Conservation (phyloP, 2,329 filamentous ascomycete species). For the Fusarium sp. region DNA sequence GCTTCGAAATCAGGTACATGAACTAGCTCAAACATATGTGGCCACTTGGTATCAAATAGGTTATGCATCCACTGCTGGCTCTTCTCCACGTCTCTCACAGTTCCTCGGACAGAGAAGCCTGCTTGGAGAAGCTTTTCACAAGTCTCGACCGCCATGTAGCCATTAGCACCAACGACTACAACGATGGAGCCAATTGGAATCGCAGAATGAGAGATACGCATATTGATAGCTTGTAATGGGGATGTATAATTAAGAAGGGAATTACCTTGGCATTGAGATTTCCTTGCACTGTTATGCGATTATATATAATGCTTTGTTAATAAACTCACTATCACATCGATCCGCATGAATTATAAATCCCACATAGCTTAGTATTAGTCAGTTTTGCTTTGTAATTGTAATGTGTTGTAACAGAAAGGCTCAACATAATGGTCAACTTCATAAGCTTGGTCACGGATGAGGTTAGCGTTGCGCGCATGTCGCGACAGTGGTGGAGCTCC, state of each 20-base stretch:
- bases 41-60: not conserved
- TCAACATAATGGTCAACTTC: not conserved
- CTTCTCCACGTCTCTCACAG: not conserved
- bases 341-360: fast-evolving
- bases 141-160: not conserved
- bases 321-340: not conserved
- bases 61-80: not conserved
- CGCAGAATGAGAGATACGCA: not conserved
- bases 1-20: not conserved
- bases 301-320: not conserved
- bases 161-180: not conserved
- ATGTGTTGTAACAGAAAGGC: too few relatives aligned
- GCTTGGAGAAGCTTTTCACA: not conserved
- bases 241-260: not conserved
- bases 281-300: too few relatives aligned
- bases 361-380: not conserved
- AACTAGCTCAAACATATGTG: not conserved
- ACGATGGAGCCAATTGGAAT: not conserved
- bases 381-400: not conserved
- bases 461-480: not conserved
- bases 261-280: too few relatives aligned
- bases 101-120: not conserved
- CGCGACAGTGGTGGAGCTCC: not conserved
- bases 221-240: not conserved
- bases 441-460: not conserved